Evolutionary conservation across 1,284 basidiomycete species (phyloP).

Genomic region (Ganoderma boninense): DNA sequence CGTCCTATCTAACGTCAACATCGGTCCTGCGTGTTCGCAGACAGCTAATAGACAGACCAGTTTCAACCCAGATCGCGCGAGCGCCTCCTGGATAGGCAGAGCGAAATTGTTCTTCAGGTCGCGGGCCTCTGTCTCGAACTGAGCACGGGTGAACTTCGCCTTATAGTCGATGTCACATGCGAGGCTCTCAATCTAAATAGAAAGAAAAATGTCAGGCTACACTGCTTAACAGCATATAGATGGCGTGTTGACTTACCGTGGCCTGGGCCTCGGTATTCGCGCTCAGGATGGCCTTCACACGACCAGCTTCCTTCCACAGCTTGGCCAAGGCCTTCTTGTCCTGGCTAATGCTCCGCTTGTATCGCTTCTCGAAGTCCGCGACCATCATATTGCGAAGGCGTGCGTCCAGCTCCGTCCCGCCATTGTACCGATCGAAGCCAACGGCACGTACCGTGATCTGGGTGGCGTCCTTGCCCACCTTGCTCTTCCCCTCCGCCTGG

Average conservation of each 20-base stretch:
- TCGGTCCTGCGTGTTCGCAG: background rate
- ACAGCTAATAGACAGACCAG: slow-evolving; percentile 50
- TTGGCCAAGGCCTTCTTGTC: slow-evolving; percentile 93
- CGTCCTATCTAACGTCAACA: slow-evolving; percentile 50
- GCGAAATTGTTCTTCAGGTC: slow-evolving; percentile 73
- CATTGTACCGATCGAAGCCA: slow-evolving; percentile 82
- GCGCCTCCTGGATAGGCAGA: slow-evolving; percentile 81
- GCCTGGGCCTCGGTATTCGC: slow-evolving; percentile 87
- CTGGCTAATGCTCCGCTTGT: slow-evolving; percentile 68
- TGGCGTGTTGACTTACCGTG: slow-evolving; percentile 56
- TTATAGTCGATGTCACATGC: slow-evolving; percentile 93
- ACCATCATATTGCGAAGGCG: slow-evolving; percentile 86
- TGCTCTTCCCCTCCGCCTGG: slow-evolving; percentile 54
- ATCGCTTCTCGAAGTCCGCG: slow-evolving; percentile 77
- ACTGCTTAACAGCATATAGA: background rate
- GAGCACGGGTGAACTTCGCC: slow-evolving; percentile 76
- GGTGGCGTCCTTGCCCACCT: slow-evolving; percentile 66
- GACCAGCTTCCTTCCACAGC: slow-evolving; percentile 91
- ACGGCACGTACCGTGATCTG: slow-evolving; percentile 81
- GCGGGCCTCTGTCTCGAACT: slow-evolving; percentile 78
- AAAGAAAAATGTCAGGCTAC: slow-evolving; percentile 14
- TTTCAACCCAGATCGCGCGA: slow-evolving; percentile 73
- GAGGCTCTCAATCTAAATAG: slow-evolving; percentile 82
- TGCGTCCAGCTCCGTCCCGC: slow-evolving; percentile 88
- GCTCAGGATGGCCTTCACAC: slow-evolving; percentile 93